These are phyloP conservation scores for Yamadazyma sp. DNA, from an alignment of 805 yeast species.

Conservation along the genomic window DNA sequence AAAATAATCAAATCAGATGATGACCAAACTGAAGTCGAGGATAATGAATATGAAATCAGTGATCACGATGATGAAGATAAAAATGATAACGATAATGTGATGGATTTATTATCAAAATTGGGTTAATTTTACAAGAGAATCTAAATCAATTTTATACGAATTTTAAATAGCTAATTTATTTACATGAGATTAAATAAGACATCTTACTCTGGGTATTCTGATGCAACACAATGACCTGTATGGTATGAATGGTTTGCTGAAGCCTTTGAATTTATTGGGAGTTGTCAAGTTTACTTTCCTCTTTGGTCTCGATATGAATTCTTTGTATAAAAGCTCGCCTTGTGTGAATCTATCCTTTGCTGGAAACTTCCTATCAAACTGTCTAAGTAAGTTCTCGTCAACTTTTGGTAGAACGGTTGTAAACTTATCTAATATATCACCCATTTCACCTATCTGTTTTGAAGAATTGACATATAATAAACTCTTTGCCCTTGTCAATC, in stretches of 20 bases:
- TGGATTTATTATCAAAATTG: slow-evolving; percentile 25
- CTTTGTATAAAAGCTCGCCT: slow-evolving; percentile 6
- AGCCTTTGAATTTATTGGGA: too few relatives aligned
- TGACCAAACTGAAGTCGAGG: slow-evolving; percentile 15
- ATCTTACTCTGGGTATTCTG: too few relatives aligned
- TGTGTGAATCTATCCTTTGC: slow-evolving; percentile 8
- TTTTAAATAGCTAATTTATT: too few relatives aligned
- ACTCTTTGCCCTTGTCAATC: slow-evolving; percentile 58
- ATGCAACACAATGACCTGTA: too few relatives aligned
- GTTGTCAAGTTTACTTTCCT: too few relatives aligned
- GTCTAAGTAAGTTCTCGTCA: slow-evolving; percentile 2
- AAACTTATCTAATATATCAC: slow-evolving; percentile 8
- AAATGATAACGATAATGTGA: slow-evolving; percentile 22
- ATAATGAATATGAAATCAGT: slow-evolving; percentile 14
- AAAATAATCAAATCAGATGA: slow-evolving; percentile 22
- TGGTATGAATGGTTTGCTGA: too few relatives aligned
- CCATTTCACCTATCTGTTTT: slow-evolving; percentile 6
- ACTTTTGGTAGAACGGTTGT: slow-evolving; percentile 14
- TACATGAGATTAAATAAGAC: too few relatives aligned
- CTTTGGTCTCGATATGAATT: background rate
- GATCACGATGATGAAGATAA: slow-evolving; percentile 21
- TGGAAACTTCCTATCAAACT: slow-evolving; percentile 8
- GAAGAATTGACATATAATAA: slow-evolving; percentile 35
- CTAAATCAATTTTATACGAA: too few relatives aligned
- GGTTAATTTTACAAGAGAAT: slow-evolving; percentile 1